Conservation (phyloP, 371 early-diverging fungal genomes). For the Mortierella sp. region DNA sequence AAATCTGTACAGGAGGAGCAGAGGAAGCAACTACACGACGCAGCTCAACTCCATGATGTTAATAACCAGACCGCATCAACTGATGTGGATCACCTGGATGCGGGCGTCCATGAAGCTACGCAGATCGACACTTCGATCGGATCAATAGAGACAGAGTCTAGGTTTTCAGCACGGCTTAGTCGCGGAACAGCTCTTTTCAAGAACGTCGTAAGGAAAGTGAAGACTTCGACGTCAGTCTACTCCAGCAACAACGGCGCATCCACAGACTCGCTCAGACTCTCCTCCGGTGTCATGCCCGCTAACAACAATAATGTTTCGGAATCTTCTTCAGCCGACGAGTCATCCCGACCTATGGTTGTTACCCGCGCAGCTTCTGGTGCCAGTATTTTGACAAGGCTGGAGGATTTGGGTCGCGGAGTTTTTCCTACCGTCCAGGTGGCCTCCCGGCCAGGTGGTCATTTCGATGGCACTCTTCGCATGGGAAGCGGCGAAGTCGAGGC, state of each 20-base stretch:
- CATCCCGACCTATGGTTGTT: background rate
- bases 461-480: conserved; percentile 35
- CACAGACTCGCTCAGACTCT: conserved; percentile 14
- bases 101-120: background rate
- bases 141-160: conserved; percentile 13
- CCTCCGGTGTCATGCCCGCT: background rate
- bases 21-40: background rate
- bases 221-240: conserved; percentile 11
- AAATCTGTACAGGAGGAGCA: background rate
- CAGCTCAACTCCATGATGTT: background rate
- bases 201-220: conserved; percentile 26
- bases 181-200: conserved; percentile 36
- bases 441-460: conserved; percentile 45
- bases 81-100: background rate
- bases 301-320: conserved; percentile 8
- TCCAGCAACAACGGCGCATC: conserved; percentile 12
- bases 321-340: background rate
- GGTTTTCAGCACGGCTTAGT: conserved; percentile 29
- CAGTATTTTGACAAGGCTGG: background rate
- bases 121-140: background rate
- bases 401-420: conserved; percentile 26
- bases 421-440: conserved; percentile 36
- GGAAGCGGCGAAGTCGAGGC: conserved; percentile 18
- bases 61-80: background rate
- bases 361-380: conserved; percentile 19